phyloP scores from a whole-genome alignment of 768 basidiomycete genomes.

The Panaeolus papilionaceus region DNA sequence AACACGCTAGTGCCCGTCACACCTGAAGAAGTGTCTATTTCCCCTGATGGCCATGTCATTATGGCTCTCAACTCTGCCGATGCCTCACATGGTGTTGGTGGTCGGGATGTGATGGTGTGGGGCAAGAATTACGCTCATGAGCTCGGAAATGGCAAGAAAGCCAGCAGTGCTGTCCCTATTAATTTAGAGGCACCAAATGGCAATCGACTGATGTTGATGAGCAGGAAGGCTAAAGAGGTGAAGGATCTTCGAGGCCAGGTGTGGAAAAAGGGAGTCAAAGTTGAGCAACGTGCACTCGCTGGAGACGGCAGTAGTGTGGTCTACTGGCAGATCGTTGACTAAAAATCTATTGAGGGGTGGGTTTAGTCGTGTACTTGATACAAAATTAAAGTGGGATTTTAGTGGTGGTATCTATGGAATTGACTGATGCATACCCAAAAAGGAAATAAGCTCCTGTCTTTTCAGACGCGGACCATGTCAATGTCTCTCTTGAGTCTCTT shows the following conservation, averaged over 20 bases:
- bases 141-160: slow-evolving; percentile 75
- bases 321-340: slow-evolving; percentile 66
- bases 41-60: slow-evolving; percentile 78
- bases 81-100: slow-evolving; percentile 54
- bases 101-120: slow-evolving; percentile 75
- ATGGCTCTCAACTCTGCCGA: slow-evolving; percentile 70
- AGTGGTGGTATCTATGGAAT: slow-evolving; percentile 7
- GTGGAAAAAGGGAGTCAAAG: slow-evolving; percentile 63
- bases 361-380: neutral
- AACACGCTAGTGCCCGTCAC: slow-evolving; percentile 66
- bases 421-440: neutral
- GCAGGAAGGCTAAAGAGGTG: slow-evolving; percentile 55
- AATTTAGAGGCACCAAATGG: slow-evolving; percentile 57
- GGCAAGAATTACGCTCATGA: slow-evolving; percentile 78
- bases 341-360: slow-evolving; percentile 9
- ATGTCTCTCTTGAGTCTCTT: neutral
- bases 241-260: slow-evolving; percentile 63
- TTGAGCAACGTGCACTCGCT: slow-evolving; percentile 68
- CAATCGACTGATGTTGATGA: slow-evolving; percentile 63
- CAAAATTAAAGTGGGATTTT: neutral
- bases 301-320: slow-evolving; percentile 71
- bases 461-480: neutral
- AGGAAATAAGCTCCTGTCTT: slow-evolving; percentile 11
- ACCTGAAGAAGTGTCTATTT: slow-evolving; percentile 68
- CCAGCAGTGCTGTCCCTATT: slow-evolving; percentile 60